Conservation (phyloP, 495 filamentous ascomycete species). For the Annulohypoxylon maeteangense region DNA sequence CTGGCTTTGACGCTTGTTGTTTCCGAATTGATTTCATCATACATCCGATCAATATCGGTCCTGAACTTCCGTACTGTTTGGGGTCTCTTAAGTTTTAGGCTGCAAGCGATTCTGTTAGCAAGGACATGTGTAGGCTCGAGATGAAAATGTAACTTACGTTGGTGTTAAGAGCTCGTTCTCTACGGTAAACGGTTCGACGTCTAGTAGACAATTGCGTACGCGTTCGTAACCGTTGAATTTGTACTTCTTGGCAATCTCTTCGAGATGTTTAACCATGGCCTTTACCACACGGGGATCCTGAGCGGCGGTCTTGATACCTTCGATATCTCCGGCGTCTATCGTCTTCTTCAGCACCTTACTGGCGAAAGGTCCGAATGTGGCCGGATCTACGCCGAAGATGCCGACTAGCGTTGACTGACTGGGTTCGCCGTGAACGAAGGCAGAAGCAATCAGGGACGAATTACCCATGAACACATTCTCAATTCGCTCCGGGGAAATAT, state of each 20-base stretch:
- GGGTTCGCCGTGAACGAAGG: conserved; percentile 91
- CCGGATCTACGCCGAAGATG: conserved; percentile 87
- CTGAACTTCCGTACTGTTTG: conserved; percentile 84
- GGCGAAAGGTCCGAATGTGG: conserved; percentile 81
- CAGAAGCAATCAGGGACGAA: conserved; percentile 78
- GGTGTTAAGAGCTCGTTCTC: conserved; percentile 96
- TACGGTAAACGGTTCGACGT: conserved; percentile 90
- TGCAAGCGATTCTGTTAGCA: conserved; percentile 58
- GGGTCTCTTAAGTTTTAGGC: conserved; percentile 93
- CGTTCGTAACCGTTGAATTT: conserved; percentile 92
- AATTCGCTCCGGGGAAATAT: conserved; percentile 95
- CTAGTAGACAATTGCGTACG: conserved; percentile 77
- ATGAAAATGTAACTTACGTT: conserved; percentile 73
- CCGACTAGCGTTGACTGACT: conserved; percentile 84
- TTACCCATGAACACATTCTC: conserved; percentile 92
- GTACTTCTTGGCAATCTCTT: conserved; percentile 80
- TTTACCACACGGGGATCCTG: conserved; percentile 74
- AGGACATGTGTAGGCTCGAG: neutral
- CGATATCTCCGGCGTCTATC: conserved; percentile 69
- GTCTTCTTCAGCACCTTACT: conserved; percentile 75
- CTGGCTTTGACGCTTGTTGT: conserved; percentile 51
- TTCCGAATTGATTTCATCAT: conserved; percentile 68
- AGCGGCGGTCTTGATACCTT: conserved; percentile 72
- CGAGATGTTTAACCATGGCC: conserved; percentile 81
- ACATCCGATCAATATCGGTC: conserved; percentile 78